Evolutionary conservation across 805 yeast genomes (phyloP).

Genomic region (Clavispora asparagi): DNA sequence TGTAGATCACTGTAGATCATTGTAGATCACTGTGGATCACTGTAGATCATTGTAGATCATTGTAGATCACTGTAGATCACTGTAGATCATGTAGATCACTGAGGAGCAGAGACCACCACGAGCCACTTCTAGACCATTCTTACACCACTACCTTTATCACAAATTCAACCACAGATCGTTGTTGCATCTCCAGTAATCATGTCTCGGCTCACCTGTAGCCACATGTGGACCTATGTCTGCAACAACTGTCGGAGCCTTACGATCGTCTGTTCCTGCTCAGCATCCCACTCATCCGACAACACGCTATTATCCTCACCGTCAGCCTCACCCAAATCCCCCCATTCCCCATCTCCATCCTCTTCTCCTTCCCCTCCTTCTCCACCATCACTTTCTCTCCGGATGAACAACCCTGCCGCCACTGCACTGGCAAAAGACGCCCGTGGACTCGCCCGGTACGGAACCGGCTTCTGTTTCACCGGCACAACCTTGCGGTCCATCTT

Average conservation of each 20-base stretch:
- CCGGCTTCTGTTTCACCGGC: background rate
- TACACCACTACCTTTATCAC: no score
- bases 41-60: no score
- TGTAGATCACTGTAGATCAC: no score
- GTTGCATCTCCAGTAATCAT: no score
- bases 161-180: no score
- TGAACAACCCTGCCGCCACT: conserved; percentile 6
- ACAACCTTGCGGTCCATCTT: conserved; percentile 14
- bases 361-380: background rate
- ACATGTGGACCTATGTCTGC: background rate
- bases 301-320: background rate
- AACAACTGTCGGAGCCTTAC: background rate
- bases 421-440: conserved; percentile 10
- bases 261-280: background rate
- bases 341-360: no score
- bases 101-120: no score
- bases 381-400: background rate
- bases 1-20: no score
- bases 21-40: no score
- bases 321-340: background rate
- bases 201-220: no score
- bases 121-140: no score
- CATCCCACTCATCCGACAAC: background rate
- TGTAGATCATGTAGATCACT: no score
- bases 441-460: conserved; percentile 11